Evolutionary conservation across 306 rosid species (phyloP).

Genomic region (Pterocarpus santalinus): DNA sequence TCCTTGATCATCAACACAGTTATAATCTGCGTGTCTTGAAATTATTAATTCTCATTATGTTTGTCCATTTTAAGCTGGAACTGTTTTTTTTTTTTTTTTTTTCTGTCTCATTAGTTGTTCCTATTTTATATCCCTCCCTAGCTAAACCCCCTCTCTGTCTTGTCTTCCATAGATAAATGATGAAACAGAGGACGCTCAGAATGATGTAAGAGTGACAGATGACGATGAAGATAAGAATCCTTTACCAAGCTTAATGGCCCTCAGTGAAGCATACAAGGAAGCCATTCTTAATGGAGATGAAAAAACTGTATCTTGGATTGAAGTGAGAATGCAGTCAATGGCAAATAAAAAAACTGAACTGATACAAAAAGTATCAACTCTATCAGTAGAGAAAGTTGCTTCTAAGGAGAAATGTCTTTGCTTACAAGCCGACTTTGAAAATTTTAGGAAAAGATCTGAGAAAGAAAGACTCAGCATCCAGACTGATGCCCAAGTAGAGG

Average conservation of each 20-base stretch:
- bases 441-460: conserved; percentile 80
- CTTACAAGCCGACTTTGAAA: conserved; percentile 94
- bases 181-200: conserved; percentile 49
- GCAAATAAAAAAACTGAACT: conserved; percentile 63
- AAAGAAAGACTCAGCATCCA: conserved; percentile 67
- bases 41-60: conserved; percentile 7
- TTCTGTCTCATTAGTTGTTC: conserved; percentile 9
- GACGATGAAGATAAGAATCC: conserved; percentile 45
- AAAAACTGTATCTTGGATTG: conserved; percentile 56
- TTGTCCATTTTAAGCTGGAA: conserved; percentile 21
- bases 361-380: conserved; percentile 58
- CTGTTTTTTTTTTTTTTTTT: conserved; percentile 2
- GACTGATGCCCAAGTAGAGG: conserved; percentile 71
- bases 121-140: conserved; percentile 5
- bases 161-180: conserved; percentile 55
- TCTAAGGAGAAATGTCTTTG: conserved; percentile 77
- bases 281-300: conserved; percentile 69
- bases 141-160: conserved; percentile 36
- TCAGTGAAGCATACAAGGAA: conserved; percentile 72
- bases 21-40: neutral
- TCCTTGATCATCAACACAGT: neutral
- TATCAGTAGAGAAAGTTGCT: conserved; percentile 65
- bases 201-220: conserved; percentile 44
- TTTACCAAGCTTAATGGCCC: conserved; percentile 56
- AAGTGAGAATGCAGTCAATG: conserved; percentile 53